Conservation (phyloP, 139 green algal species). For the Chlamydomonas applanata region DNA sequence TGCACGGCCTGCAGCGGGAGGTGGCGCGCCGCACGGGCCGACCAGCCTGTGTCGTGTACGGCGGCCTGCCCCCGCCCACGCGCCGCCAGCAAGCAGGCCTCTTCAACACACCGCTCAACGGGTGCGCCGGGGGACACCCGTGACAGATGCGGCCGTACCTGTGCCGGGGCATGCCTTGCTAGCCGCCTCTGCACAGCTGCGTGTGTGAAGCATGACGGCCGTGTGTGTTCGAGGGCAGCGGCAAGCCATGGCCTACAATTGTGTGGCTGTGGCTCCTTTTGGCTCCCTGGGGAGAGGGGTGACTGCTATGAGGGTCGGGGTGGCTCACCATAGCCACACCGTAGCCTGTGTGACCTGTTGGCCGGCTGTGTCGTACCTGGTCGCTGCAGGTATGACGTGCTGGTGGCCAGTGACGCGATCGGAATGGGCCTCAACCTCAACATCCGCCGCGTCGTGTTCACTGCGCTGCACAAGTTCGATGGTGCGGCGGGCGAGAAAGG, state of each 20-base stretch:
- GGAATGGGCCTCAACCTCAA: slow-evolving; percentile 98
- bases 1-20: slow-evolving; percentile 12
- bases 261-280: too few relatives aligned
- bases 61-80: slow-evolving; percentile 26
- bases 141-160: too few relatives aligned
- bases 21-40: slow-evolving; percentile 7
- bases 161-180: too few relatives aligned
- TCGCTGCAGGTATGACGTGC: slow-evolving; percentile 48
- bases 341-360: neutral
- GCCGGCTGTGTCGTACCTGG: neutral
- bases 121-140: too few relatives aligned
- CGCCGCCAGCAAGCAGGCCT: slow-evolving; percentile 34
- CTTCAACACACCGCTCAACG: too few relatives aligned
- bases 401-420: slow-evolving; percentile 93
- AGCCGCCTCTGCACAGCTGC: too few relatives aligned
- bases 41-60: slow-evolving; percentile 29
- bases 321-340: neutral
- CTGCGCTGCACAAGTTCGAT: slow-evolving; percentile 76
- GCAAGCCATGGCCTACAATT: too few relatives aligned
- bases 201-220: too few relatives aligned
- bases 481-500: slow-evolving; percentile 22
- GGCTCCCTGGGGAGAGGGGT: neutral
- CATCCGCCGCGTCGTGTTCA: slow-evolving; percentile 90
- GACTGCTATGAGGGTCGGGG: neutral
- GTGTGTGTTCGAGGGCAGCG: too few relatives aligned